Base-by-base conservation (phyloP, 2,329 filamentous ascomycete species). In the Bipolaris sorokiniana region DNA sequence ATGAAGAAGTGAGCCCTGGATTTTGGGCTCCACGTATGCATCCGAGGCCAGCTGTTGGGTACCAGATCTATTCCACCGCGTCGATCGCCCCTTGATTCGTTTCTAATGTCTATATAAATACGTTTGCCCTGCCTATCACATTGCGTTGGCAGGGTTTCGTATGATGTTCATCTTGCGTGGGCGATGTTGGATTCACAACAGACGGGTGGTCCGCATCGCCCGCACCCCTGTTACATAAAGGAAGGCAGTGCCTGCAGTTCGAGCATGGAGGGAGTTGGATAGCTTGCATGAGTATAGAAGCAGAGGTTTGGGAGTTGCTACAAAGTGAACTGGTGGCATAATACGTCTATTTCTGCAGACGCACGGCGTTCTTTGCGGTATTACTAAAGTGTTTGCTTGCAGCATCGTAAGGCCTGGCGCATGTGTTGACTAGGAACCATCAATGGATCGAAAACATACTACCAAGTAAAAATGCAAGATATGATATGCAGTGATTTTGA, bases 1-100 rank as follows among this genome's bases (percentile, higher is more conserved):
- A 76, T 82, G 73, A 77, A 72, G 64, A 77, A 72, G 64, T 71
- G 72, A 64, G 49, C 49, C 10, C 53, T 49, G 34, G 42, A 49
- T 48, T 55, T 51, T 61, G 57, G 51, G 49, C 51, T 48, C 45
- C 47, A 57, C 45, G 54, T 51, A 41, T 48, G 63, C 58, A 59
- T 56, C 50, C 49, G 45, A 56, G 62, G 65, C 67, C 55, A 64
- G 56, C 58, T 59, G 20, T 50, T 48, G 48, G 61, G 50, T 51
- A 65, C 55, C 45, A 60, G 56, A 47, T 59, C 56, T 65, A 56
- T 61, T 66, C 59, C 44, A 38, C 49, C 46, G 62, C 69, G 63
- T 69, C 64, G 64, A 67, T 44, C 61, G 67, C 66, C 51, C 48
- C 42, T 58, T 68, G 61, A 63, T 73, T 69, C 59, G 46, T 55